Evolutionary conservation across 345 rosid genomes (phyloP).

Genomic region (Cardamine occulta): DNA sequence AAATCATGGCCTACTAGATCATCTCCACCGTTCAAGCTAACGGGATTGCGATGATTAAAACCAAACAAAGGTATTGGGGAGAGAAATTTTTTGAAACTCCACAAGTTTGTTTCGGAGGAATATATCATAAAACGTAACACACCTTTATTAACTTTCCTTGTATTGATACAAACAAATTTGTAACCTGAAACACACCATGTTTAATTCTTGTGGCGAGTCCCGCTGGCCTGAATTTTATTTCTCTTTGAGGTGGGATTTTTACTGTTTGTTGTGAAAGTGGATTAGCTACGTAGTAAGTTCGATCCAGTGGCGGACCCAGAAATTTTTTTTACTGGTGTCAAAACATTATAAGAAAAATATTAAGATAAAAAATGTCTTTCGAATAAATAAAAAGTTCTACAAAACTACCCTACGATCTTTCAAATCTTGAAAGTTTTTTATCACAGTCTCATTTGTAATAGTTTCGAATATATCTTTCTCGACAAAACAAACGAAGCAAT

Average conservation of each 20-base stretch:
- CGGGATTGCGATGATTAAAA: not conserved
- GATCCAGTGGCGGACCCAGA: too few relatives aligned
- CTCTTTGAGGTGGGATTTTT: not conserved
- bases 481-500: not conserved
- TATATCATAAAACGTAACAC: not conserved
- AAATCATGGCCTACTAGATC: not conserved
- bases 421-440: too few relatives aligned
- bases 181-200: not conserved
- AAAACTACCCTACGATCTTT: too few relatives aligned
- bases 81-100: not conserved
- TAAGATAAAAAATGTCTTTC: too few relatives aligned
- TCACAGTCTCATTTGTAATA: too few relatives aligned
- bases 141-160: not conserved
- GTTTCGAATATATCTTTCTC: too few relatives aligned
- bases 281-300: not conserved
- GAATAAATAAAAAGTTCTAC: too few relatives aligned
- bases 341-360: too few relatives aligned
- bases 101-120: not conserved
- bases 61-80: not conserved
- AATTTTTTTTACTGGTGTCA: too few relatives aligned
- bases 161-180: not conserved
- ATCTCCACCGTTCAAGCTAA: not conserved
- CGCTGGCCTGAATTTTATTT: not conserved
- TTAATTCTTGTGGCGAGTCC: not conserved
- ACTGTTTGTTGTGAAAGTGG: not conserved